A percentile compares a stretch with the other conserved stretches of the same genome.
Evolutionary conservation across 1,284 basidiomycete species (phyloP).

Genomic region (Naganishia liquefaciens): DNA sequence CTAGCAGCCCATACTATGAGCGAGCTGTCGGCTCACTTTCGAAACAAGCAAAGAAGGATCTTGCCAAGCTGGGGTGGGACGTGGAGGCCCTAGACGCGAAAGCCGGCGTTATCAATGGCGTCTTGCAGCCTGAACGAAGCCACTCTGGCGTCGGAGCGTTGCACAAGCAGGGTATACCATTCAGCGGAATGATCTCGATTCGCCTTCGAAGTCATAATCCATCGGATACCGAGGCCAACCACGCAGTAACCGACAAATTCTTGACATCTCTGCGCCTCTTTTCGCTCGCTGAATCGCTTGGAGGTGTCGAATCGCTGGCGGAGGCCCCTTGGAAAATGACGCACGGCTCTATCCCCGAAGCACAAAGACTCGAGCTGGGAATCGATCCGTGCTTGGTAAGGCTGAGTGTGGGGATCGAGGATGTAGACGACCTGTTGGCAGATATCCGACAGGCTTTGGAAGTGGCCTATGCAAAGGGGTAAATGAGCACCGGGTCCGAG

Average conservation of each 20-base stretch:
- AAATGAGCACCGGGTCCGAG: background rate
- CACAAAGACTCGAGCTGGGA: conserved; percentile 68
- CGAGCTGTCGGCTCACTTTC: conserved; percentile 65
- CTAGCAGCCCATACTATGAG: conserved; percentile 62
- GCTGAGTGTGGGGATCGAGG: conserved; percentile 85
- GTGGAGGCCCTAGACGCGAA: conserved; percentile 42
- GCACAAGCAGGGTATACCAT: conserved; percentile 65
- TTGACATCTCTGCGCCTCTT: conserved; percentile 70
- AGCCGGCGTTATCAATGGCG: conserved; percentile 12
- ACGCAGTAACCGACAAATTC: conserved; percentile 65
- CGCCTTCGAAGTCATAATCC: conserved; percentile 55
- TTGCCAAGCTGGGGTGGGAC: conserved; percentile 57
- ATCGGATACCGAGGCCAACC: conserved; percentile 37
- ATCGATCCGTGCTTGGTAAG: conserved; percentile 80
- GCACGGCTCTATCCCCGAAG: conserved; percentile 64
- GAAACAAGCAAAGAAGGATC: conserved; percentile 68
- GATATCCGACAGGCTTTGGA: conserved; percentile 71
- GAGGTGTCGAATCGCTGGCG: conserved; percentile 86
- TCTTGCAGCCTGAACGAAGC: conserved; percentile 39
- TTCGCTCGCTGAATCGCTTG: conserved; percentile 83
- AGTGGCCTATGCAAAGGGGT: conserved; percentile 1
- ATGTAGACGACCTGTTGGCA: conserved; percentile 73
- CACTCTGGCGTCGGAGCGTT: conserved; percentile 33
- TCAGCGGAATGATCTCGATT: conserved; percentile 63
- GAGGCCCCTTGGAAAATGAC: conserved; percentile 85